These are phyloP conservation scores for Exophiala viscosa DNA, from an alignment of 2,329 filamentous ascomycete species.

Conservation along the genomic window DNA sequence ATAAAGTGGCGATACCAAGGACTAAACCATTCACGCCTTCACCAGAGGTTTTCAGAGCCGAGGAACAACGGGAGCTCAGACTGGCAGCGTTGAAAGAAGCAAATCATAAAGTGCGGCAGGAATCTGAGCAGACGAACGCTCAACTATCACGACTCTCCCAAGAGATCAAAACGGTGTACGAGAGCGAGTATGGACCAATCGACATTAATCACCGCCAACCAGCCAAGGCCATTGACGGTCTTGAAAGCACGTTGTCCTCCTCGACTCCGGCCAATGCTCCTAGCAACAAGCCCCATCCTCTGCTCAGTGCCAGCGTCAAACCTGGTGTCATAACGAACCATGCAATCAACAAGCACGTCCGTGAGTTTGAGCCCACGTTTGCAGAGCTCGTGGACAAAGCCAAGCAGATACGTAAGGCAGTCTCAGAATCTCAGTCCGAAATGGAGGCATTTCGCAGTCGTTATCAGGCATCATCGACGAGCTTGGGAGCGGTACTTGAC, in stretches of 20 bases:
- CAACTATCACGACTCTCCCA: conserved; percentile 18
- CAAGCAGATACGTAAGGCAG: conserved; percentile 8
- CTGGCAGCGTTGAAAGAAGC: conserved; percentile 10
- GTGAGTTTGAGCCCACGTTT: conserved; percentile 24
- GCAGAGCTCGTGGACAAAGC: conserved; percentile 20
- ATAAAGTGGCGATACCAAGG: not conserved
- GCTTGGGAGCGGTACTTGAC: conserved; percentile 18
- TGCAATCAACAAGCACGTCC: conserved; percentile 22
- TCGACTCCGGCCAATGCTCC: not conserved
- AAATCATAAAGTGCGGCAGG: conserved; percentile 6
- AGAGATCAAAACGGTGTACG: conserved; percentile 28
- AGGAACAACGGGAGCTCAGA: conserved; percentile 2
- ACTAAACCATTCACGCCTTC: conserved; percentile 9
- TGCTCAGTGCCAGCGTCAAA: conserved; percentile 22
- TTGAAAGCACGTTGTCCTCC: not conserved
- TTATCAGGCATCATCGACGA: not conserved
- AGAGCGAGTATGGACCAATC: conserved; percentile 27
- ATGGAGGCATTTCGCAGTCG: not conserved
- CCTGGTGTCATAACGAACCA: conserved; percentile 21
- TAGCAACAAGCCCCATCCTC: conserved; percentile 11
- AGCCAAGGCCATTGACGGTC: not conserved
- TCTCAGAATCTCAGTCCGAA: conserved; percentile 1
- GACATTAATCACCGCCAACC: conserved; percentile 16
- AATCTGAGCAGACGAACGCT: conserved; percentile 7
- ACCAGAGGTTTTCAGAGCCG: conserved; percentile 4